Evolutionary conservation across 2,329 filamentous ascomycete species (phyloP).

Genomic region (Cryphonectria nitschkei): DNA sequence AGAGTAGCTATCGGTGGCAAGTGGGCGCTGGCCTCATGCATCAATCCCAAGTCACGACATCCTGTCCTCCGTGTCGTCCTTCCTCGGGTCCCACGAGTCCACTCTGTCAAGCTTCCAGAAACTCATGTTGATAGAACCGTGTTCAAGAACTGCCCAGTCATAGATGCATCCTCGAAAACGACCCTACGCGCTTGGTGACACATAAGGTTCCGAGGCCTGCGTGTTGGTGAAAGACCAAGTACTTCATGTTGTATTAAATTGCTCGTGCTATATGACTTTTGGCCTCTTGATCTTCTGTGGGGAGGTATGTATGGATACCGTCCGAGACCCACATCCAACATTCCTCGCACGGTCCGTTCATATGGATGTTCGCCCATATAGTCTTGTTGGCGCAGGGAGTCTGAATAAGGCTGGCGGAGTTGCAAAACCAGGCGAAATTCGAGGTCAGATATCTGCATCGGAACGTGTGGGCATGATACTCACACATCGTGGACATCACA

Average conservation of each 20-base stretch:
- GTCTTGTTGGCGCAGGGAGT: constrained; percentile 40
- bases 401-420: constrained; percentile 41
- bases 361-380: constrained; percentile 43
- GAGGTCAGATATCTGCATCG: constrained; percentile 41
- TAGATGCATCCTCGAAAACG: neutral
- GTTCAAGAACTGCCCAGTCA: neutral
- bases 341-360: constrained; percentile 42
- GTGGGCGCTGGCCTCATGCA: neutral
- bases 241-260: neutral
- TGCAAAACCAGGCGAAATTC: constrained; percentile 43
- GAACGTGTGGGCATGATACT: constrained; percentile 44
- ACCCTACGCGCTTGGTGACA: neutral
- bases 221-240: neutral
- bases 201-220: neutral
- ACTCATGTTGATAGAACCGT: neutral
- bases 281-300: constrained; percentile 6
- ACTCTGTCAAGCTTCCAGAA: neutral
- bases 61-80: neutral
- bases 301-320: constrained; percentile 2
- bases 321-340: constrained; percentile 39
- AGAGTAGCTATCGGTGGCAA: neutral
- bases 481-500: constrained; percentile 38
- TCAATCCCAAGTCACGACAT: neutral
- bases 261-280: neutral
- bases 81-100: neutral